Base-by-base conservation (phyloP, 805 yeast species). In the Metschnikowia proteae region DNA sequence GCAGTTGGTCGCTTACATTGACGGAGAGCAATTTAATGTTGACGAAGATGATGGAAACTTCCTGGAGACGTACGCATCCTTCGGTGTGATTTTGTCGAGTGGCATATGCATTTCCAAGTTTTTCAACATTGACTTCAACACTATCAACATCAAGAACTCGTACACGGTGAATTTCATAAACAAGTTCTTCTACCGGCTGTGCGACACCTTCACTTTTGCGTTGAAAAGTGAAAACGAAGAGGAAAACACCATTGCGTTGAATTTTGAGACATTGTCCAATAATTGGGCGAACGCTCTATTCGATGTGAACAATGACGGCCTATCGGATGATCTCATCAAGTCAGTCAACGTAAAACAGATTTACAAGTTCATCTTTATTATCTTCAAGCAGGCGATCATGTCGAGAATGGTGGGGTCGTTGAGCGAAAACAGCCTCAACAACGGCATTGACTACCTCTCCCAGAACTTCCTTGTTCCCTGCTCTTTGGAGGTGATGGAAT, bases 391-490 rank as follows among this genome's bases (percentile, higher is more conserved):
- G 60, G 84, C 88, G 0, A 71, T 88, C 9, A 62, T 75, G 11
- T 87, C 95, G 0, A 73, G 80, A 43, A 75, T 77, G 23, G 65
- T 75, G 25, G 80, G 79, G 1, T 66, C 80, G 10, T 72, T 88
- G 3, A 84, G 82, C 54, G 62, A 76, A 7, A 83, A 82, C 3
- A 76, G 81, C 4, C 70, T 89, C 36, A 76, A 75, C 42, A 87
- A 86, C 48, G 97, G 97, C 0, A 71, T 92, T 32, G 97, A 91
- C 59, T 89, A 91, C 59, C 86, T 92, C 56, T 72, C 86, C 39
- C 96, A 91, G 59, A 86, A 88, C 2, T 86, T 88, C 53, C 71
- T 92, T 54, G 71, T 86, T 1, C 63, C 79, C 57, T 55, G 85
- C 76, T 79, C 66, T 68, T 40, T 65, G 25, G 65, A 66, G 32